Conservation (phyloP, 495 filamentous ascomycete species). For the Penicillium dipodomyicola region DNA sequence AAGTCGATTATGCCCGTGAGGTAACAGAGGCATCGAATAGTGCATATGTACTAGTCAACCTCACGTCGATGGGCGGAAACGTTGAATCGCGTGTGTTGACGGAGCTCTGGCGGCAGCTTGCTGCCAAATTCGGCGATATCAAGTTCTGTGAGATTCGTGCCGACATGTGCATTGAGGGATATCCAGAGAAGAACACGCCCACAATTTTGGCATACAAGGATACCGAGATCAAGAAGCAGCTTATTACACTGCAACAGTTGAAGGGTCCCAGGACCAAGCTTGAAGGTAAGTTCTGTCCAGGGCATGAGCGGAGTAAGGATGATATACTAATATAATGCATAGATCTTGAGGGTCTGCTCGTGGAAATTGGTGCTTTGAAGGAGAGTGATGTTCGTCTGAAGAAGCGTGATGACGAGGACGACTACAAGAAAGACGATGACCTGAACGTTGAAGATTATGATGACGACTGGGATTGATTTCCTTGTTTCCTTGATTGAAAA, state of each 20-base stretch:
- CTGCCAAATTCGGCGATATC: constrained; percentile 80
- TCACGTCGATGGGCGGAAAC: constrained; percentile 78
- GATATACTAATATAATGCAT: constrained; percentile 9
- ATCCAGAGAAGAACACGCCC: constrained; percentile 90
- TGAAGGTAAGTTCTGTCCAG: constrained; percentile 45
- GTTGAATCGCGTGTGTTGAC: constrained; percentile 77
- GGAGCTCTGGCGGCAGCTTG: constrained; percentile 84
- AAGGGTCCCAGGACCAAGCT: constrained; percentile 66
- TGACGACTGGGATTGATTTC: constrained; percentile 74
- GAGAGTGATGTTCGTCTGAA: constrained; percentile 74
- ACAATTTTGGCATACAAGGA: constrained; percentile 92
- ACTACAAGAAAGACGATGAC: constrained; percentile 45
- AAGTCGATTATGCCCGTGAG: constrained; percentile 85
- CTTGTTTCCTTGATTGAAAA: constrained; percentile 7
- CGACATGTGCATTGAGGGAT: constrained; percentile 92
- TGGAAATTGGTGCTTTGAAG: constrained; percentile 75
- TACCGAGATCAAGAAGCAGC: constrained; percentile 83
- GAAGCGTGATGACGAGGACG: constrained; percentile 60
- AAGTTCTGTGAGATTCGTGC: constrained; percentile 97
- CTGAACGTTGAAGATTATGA: constrained; percentile 59
- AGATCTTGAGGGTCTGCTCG: constrained; percentile 73
- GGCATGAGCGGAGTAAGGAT: background rate
- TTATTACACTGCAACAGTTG: constrained; percentile 80
- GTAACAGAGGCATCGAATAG: constrained; percentile 87
- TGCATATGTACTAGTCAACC: constrained; percentile 75